These are phyloP conservation scores for Naegleria lovaniensis DNA, from an alignment of 208 protist species.

Conservation along the genomic window DNA sequence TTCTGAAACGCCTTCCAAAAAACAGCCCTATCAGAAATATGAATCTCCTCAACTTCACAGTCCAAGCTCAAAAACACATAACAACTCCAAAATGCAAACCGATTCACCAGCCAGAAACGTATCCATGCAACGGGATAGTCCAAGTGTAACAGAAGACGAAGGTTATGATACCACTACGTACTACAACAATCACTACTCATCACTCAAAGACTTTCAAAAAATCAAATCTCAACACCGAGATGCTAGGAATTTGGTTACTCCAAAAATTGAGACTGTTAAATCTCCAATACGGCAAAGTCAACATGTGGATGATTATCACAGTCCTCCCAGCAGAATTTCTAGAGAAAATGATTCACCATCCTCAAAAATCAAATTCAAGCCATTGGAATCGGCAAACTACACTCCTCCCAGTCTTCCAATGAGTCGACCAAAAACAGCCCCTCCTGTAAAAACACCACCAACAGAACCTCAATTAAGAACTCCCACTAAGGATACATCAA, in stretches of 20 bases:
- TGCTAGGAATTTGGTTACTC: background rate
- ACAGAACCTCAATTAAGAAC: background rate
- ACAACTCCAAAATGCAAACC: too few species aligned
- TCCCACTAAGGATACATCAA: background rate
- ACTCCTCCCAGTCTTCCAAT: background rate
- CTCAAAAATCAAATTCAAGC: background rate
- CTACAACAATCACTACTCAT: background rate
- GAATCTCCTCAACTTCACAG: too few species aligned
- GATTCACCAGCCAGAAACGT: too few species aligned
- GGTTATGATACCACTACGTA: background rate
- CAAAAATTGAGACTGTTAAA: background rate
- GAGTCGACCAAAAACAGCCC: background rate
- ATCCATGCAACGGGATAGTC: too few species aligned
- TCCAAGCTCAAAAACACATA: too few species aligned
- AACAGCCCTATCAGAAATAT: too few species aligned
- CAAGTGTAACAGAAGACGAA: background rate
- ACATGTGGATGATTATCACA: background rate
- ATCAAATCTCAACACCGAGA: background rate
- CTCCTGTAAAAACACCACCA: background rate
- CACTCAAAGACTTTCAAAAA: background rate
- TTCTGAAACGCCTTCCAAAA: too few species aligned
- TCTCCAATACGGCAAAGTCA: background rate
- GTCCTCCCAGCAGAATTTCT: background rate
- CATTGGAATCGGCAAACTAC: background rate
- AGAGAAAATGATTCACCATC: background rate